These are phyloP conservation scores for Canna indica DNA, from an alignment of 176 grass and related monocot genomes.

Conservation along the genomic window DNA sequence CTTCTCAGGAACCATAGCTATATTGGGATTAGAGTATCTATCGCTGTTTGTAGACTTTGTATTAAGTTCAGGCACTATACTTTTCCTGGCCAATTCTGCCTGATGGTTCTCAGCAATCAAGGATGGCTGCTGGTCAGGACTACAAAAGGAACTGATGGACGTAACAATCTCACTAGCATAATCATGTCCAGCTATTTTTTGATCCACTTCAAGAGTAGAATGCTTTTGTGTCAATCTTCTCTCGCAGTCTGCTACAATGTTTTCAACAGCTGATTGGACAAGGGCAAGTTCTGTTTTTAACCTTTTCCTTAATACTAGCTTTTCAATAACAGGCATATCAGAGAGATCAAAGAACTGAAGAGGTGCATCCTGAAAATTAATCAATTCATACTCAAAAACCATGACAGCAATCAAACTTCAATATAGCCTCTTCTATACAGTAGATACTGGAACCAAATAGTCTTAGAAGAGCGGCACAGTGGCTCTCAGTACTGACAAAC, in stretches of 20 bases:
- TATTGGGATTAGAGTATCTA: conserved; percentile 21
- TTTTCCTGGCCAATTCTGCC: conserved; percentile 22
- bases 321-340: conserved; percentile 1
- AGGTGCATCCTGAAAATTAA: conserved; percentile 2
- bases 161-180: background rate
- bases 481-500: background rate
- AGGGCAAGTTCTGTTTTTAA: conserved; percentile 1
- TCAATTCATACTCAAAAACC: conserved; percentile 2
- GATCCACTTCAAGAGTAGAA: background rate
- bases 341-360: conserved; percentile 2
- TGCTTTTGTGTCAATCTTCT: conserved; percentile 4
- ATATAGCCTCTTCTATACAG: background rate
- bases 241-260: background rate
- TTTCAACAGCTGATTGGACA: conserved; percentile 13
- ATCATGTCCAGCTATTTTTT: background rate
- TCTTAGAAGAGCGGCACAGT: background rate
- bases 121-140: conserved; percentile 5
- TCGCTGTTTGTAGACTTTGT: conserved; percentile 8
- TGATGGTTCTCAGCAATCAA: conserved; percentile 8
- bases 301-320: conserved; percentile 2
- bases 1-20: conserved; percentile 16
- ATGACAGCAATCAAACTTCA: conserved; percentile 8
- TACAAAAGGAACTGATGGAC: background rate
- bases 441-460: background rate
- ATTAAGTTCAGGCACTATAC: conserved; percentile 20